Conservation (phyloP, 768 basidiomycete species). For the Leccinum arenicola region DNA sequence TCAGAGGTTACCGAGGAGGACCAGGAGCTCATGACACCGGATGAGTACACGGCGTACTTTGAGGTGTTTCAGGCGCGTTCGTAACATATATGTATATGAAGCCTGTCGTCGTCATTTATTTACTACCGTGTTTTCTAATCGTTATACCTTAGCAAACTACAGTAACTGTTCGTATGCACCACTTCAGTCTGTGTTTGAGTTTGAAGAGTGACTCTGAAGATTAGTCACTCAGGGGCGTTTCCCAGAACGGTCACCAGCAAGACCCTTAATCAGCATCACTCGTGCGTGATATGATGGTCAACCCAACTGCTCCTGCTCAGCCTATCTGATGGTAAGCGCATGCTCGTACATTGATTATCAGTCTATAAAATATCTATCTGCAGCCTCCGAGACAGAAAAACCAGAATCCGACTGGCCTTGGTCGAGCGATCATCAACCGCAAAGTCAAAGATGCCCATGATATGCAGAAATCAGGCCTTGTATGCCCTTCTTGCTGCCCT, state of each 20-base stretch:
- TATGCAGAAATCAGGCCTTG: constrained; percentile 52
- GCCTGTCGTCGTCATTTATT: neutral
- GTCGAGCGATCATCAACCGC: constrained; percentile 93
- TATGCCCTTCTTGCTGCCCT: constrained; percentile 34
- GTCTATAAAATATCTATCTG: neutral
- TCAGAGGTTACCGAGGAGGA: constrained; percentile 89
- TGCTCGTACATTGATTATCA: neutral
- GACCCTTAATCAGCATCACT: constrained; percentile 18
- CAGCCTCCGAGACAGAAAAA: constrained; percentile 61
- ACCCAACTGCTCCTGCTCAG: neutral
- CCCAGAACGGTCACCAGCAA: constrained; percentile 7
- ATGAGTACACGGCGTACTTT: constrained; percentile 85
- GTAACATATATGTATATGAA: constrained; percentile 10
- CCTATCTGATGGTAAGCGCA: neutral
- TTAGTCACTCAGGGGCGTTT: constrained; percentile 5
- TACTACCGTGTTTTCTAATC: constrained; percentile 12
- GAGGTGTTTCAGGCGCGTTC: constrained; percentile 56
- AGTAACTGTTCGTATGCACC: constrained; percentile 1
- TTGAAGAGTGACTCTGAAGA: too few species aligned
- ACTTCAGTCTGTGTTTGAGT: neutral
- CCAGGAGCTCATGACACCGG: constrained; percentile 89
- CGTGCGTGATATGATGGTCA: neutral
- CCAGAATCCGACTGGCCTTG: constrained; percentile 78
- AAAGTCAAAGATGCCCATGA: constrained; percentile 46
- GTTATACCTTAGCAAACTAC: constrained; percentile 15